Evolutionary conservation across 371 early-diverging fungal species (phyloP), one percentile per base, ranked within the genome.

Genomic region (Saksenaea oblongispora): DNA sequence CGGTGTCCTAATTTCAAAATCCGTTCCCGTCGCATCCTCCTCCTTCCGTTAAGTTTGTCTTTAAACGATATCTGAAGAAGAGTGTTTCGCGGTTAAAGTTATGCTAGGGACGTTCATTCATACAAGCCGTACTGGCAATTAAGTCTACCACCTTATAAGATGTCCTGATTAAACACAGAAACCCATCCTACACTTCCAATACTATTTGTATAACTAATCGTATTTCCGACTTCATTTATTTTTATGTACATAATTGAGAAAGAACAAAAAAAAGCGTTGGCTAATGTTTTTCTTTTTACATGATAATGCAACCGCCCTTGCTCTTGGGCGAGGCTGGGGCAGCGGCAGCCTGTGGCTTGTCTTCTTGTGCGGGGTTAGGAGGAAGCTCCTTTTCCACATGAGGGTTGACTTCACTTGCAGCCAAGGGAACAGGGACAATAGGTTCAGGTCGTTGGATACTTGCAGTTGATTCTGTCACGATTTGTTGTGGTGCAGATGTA

Each of bases 401-500:
- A 28, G 63, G 63, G 27, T 55, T 56, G 5, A 63, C 63, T 47
- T 63, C 63, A 47, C 57, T 63, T 8, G 63, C 42, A 31, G 39
- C 57, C 39, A 63, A 17, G 10, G 63, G 63, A 18, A 63, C 63
- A 34, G 63, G 63, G 17, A 63, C 39, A 18, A 54, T 44, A 28
- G 63, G 63, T 34, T 63, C 63, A 56, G 63, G 63, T 35, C 53
- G 27, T 56, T 63, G 63, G 28, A 56, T 39, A 11, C 14, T 41
- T 41, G 42, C 17, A n/a, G 42, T 5, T 41, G 41, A 41, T 5
- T 14, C 42, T 13, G 14, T 14, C 14, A 1, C 1, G 14, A 17
- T n/a, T n/a, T 41, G n/a, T 1, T n/a, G 14, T n/a, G 14, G 42
- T 41, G 42, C 42, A 9, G 42, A 41, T 17, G 17, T 14, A 5